Evolutionary conservation across 176 grass and related monocot species (phyloP), one percentile per base, ranked within the genome.

Genomic region (Oryza glaberrima): DNA sequence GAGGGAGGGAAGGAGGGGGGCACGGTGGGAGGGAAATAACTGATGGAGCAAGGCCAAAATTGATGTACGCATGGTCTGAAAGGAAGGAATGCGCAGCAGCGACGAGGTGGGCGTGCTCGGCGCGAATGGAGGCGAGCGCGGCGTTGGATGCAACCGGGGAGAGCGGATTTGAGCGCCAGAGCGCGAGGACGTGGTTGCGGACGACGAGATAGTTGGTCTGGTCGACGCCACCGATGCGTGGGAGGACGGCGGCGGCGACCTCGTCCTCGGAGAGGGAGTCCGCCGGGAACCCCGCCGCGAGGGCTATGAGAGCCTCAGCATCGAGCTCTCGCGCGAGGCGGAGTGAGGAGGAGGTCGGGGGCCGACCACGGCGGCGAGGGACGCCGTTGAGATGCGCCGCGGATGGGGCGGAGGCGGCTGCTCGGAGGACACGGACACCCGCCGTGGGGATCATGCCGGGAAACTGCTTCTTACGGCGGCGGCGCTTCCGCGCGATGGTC

Each of bases 391-490:
- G 90, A 76, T 83, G 90, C 67, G 75, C n/a, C 70, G 84, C 64
- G 47, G 67, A 26, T 35, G 83, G 78, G 15, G 85, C 44, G 26
- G 93, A 85, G 9, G 89, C 76, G 11, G 86, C 76, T 2, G 94
- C 85, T 30, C 85, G 86, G 16, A 94, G 88, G 17, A 94, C 87
- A 63, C 90, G 91, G 67, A 98, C 85, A 9, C 89, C 83, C 30
- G 81, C 77, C 34, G 94, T 91, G 13, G 96, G 93, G 20, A 98
- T 91, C 96, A 98, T 98, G 36, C 84, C 96, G 0, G 93, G 93
- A 70, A 98, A 98, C 87, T 92, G 96, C 86, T 98, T 98, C 96
- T 94, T 98, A 11, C 91, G 96, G 41, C 96, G 91, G 81, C 94
- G 91, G 68, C 96, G 96, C 82, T 91, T 91, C 77, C 81, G 77